Conservation (phyloP, 495 filamentous ascomycete species). For the Podospora pseudopauciseta region DNA sequence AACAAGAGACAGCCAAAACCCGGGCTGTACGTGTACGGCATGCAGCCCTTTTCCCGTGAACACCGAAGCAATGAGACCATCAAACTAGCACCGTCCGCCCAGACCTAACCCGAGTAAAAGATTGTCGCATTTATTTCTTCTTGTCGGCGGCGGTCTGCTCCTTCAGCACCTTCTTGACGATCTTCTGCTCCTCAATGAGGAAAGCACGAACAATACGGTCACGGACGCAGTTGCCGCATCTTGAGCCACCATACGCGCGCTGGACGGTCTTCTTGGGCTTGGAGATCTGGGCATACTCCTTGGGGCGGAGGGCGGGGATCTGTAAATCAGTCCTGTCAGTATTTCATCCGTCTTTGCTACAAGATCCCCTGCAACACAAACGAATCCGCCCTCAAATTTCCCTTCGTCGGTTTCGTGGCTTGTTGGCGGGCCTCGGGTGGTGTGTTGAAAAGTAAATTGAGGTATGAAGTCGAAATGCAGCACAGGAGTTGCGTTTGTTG, state of each 20-base stretch:
- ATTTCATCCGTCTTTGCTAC: neutral
- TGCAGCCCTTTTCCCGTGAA: constrained; percentile 48
- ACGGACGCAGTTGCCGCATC: constrained; percentile 97
- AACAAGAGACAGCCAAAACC: constrained; percentile 41
- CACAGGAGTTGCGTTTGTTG: neutral
- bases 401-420: neutral
- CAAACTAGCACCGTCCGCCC: constrained; percentile 31
- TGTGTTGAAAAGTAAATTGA: neutral
- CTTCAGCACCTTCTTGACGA: constrained; percentile 99
- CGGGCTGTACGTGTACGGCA: constrained; percentile 42
- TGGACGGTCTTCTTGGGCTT: constrained; percentile 98
- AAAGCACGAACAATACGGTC: constrained; percentile 96
- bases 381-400: neutral
- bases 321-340: constrained; percentile 38
- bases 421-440: neutral
- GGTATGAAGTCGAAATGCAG: neutral
- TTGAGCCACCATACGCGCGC: constrained; percentile 94
- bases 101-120: constrained; percentile 22
- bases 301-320: constrained; percentile 94
- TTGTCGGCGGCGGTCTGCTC: constrained; percentile 65
- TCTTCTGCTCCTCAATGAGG: constrained; percentile 99
- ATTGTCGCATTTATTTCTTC: constrained; percentile 61
- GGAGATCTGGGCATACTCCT: constrained; percentile 93
- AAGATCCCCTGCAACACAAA: neutral
- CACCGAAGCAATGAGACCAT: constrained; percentile 51